Evolutionary conservation across 495 filamentous ascomycete species (phyloP).

Genomic region (Aspergillus indologenus): DNA sequence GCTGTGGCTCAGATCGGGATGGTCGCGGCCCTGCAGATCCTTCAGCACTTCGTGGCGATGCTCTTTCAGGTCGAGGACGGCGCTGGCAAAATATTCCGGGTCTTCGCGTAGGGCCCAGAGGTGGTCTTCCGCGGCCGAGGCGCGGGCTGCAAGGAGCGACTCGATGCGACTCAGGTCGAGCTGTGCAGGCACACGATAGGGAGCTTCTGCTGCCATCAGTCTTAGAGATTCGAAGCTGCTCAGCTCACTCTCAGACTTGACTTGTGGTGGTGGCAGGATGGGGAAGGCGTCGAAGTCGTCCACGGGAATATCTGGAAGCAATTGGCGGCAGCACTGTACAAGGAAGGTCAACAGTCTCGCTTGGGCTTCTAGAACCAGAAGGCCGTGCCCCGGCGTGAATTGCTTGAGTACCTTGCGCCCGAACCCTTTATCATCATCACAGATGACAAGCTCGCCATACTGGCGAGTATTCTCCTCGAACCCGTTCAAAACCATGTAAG

Average conservation of each 20-base stretch:
- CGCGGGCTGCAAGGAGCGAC: slow-evolving; percentile 36
- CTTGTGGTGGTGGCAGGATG: slow-evolving; percentile 25
- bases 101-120: slow-evolving; percentile 54
- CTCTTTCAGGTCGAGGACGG: slow-evolving; percentile 32
- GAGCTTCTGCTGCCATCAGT: slow-evolving; percentile 41
- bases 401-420: no score
- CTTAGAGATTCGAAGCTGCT: slow-evolving; percentile 42
- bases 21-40: slow-evolving; percentile 25
- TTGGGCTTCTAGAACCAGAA: slow-evolving; percentile 45
- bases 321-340: slow-evolving; percentile 28
- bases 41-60: slow-evolving; percentile 38
- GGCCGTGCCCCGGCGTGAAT: slow-evolving; percentile 41
- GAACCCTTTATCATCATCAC: no score
- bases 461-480: slow-evolving; percentile 17
- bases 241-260: slow-evolving; percentile 34
- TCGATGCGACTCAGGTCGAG: slow-evolving; percentile 41
- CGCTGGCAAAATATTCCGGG: slow-evolving; percentile 47
- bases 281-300: slow-evolving; percentile 11
- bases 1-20: slow-evolving; percentile 23
- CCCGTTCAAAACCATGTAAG: slow-evolving; percentile 44
- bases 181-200: slow-evolving; percentile 39
- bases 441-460: slow-evolving; percentile 46
- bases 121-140: slow-evolving; percentile 44
- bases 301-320: slow-evolving; percentile 44
- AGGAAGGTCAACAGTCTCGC: slow-evolving; percentile 43